These are phyloP conservation scores for Pleurotus citrinopileatus DNA, from an alignment of 768 basidiomycete species.

Conservation along the genomic window DNA sequence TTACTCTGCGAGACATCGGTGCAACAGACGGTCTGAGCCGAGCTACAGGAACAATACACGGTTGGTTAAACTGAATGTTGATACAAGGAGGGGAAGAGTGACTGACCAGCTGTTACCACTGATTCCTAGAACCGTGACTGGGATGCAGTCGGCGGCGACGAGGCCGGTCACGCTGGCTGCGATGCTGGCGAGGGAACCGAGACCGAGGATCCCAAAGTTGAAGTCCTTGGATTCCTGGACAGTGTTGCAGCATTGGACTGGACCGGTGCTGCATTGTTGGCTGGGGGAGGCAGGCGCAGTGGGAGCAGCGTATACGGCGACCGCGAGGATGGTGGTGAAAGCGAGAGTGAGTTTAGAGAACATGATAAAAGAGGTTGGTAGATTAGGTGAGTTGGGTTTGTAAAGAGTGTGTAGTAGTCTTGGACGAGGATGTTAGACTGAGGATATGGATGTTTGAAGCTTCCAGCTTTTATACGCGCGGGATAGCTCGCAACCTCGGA, in stretches of 20 bases:
- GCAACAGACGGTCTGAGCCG: conserved; percentile 29
- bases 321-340: neutral
- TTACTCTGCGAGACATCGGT: conserved; percentile 17
- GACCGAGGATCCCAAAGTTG: conserved; percentile 10
- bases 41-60: conserved; percentile 16
- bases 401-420: too few species aligned
- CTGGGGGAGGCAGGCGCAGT: neutral
- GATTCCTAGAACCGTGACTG: too few species aligned
- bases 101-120: conserved; percentile 19
- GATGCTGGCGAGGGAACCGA: conserved; percentile 24
- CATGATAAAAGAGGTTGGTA: neutral
- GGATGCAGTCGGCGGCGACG: conserved; percentile 26
- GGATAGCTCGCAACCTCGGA: too few species aligned
- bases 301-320: neutral
- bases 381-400: too few species aligned
- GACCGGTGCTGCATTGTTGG: conserved; percentile 23
- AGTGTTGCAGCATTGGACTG: conserved; percentile 26
- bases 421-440: too few species aligned
- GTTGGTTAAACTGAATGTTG: neutral
- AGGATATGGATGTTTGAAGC: too few species aligned
- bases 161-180: conserved; percentile 17
- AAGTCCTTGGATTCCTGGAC: conserved; percentile 17
- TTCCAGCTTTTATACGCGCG: too few species aligned
- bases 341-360: neutral
- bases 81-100: neutral